Evolutionary conservation across 768 basidiomycete genomes (phyloP), one percentile per base, ranked within the genome.

Genomic region (Asterophora parasitica): DNA sequence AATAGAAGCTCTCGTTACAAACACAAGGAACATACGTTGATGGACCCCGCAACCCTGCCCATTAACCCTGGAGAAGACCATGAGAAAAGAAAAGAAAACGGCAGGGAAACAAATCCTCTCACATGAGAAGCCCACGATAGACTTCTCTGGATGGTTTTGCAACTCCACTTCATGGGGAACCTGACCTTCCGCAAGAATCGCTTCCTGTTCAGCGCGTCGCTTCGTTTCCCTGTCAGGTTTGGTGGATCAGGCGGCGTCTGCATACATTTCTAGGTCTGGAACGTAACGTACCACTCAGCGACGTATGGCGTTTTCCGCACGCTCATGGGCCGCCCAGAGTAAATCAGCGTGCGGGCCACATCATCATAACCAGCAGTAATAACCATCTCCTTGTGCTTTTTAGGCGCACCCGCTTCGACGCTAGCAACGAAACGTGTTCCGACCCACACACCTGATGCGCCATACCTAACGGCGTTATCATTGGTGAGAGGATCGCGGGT

Each of bases 391-490:
- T 89, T 89, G 64, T 88, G 87, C 54, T 64, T 77, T 28, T 78
- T 78, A 9, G 89, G 83, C 2, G 89, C 90, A 31, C 82, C 85
- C 0, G 90, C 88, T 62, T 92, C 88, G 31, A 74, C 79, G 56
- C 83, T 82, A 9, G 89, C 88, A 34, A 91, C 88, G 60, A 92
- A 92, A 32, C 89, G 82, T 4, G 89, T 92, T 33, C 87, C 87
- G 31, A 90, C 88, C 91, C 91, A 93, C 3, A 92, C 85, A 36
- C 84, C 91, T 2, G 83, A 73, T 4, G 90, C 91, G 39, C 91
- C 91, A 53, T 85, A 89, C 44, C 85, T 86, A 39, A 44, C 19
- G 23, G 13, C 27, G 16, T 28, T 9, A 26, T 47, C 16, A 23
- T 33, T 26, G 43, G 23, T 41, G 38, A 37, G n/a, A 26, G 45